Base-by-base conservation (phyloP, 192 early-diverging fungal species). In the Gaertneriomyces sp. region DNA sequence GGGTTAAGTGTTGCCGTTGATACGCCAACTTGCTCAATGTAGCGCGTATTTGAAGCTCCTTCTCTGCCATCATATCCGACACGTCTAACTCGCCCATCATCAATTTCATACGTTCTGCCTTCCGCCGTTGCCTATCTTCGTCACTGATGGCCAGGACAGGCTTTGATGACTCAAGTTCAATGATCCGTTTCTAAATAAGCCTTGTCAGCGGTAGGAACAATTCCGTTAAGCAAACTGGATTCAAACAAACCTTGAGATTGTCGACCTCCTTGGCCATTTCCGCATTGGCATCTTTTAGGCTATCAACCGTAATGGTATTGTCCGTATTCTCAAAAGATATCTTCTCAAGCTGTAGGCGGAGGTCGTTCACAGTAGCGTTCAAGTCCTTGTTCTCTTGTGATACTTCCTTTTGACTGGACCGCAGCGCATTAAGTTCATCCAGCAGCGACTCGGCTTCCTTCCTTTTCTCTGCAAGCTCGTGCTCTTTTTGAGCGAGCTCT, bases 401-500 rank as follows among this genome's bases (percentile, higher is more conserved):
- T 38, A 76, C 76, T 16, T 64, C 87, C 85, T 33, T 81, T 79
- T 33, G 25, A 33, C 25, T 33, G 2, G 25, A 33, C 25, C 72
- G 90, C 91, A 72, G 85, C 76, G 60, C 78, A 75, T 7, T 69
- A 10, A 97, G 73, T 75, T 96, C 92, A 39, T 93, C 90, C 56
- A 79, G 87, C 71, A 93, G 74, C 6, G 76, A 57, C 16, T 83
- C 79, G 45, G 87, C 64, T 16, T 80, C 57, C 64, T 85, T 85
- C 56, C 86, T 72, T 33, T 81, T 64, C 19, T 79, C 70, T 51
- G 87, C 79, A 62, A 98, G 74, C 58, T 92, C 91, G 16, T 85
- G 74, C 64, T 98, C 95, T 68, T 93, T 95, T 54, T 98, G 93
- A 6, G 94, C 86, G 51, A 99, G 76, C 63, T 91, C 87, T 67